Evolutionary conservation across 108 stramenopile species (phyloP), one percentile per base, ranked within the genome.

Genomic region (Epithemia pelagica): DNA sequence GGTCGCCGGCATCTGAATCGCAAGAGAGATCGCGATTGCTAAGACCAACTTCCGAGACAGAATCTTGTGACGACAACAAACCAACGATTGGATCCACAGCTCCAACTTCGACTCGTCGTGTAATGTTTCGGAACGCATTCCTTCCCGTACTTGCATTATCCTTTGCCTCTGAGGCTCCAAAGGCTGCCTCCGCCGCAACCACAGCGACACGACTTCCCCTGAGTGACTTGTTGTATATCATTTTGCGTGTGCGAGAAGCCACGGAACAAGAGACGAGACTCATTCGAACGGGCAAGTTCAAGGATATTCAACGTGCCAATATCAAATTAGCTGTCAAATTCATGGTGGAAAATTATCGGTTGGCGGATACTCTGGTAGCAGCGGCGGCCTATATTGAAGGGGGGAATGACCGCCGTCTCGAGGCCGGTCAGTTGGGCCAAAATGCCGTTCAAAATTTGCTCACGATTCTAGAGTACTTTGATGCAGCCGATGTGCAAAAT

Each of bases 381-480:
- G 93, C 89, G 1, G 73, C 77, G 30, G 66, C 81, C 27, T 90
- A 81, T 54, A 52, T 90, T 55, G 62, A 63, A 27, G 81, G 77
- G 0, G 78, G 74, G 32, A 74, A 73, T 24, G n/a, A 62, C 32
- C 26, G 56, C 19, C 73, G 79, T n/a, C 62, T 88, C 23, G 54
- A 72, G 32, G 87, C 86, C 22, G 75, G 82, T 52, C 80, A 82
- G 30, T 74, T 77, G 25, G 85, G 87, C 27, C 80, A 79, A 54
- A 72, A 62, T 62, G 89, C 84, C 0, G 89, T 91, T 10, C 85
- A 85, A 65, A 78, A 77, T 74, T 79, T 95, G 18, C 79, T 83
- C 60, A 89, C 89, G 1, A 90, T 95, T 66, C 61, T 91, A 55
- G 94, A 95, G 57, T 95, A 95, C 66, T 95, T 95, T 71, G 94